phyloP scores from a whole-genome alignment of 2,329 filamentous ascomycete species.

The Ceratocystis destructans region DNA sequence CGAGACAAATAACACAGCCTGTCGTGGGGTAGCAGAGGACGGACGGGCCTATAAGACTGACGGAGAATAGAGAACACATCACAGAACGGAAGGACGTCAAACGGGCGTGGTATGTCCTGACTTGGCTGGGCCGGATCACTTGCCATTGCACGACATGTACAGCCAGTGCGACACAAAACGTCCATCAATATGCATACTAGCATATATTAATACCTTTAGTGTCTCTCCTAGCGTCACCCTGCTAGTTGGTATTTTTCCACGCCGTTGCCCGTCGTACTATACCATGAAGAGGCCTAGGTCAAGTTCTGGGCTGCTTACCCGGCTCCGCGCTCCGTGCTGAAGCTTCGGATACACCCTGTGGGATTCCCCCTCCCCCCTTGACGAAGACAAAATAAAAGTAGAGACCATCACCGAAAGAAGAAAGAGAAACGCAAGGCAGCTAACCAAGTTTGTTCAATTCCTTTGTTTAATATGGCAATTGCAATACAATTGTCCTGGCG shows the following conservation, averaged over 20 bases:
- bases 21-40: background rate
- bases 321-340: background rate
- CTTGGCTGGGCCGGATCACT: background rate
- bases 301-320: too few species aligned
- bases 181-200: background rate
- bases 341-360: background rate
- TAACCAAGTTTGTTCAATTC: background rate
- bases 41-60: background rate
- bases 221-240: background rate
- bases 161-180: background rate
- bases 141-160: background rate
- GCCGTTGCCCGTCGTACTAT: too few species aligned
- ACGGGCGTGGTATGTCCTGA: background rate
- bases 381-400: background rate
- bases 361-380: background rate
- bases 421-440: background rate
- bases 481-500: slow-evolving; percentile 3
- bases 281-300: too few species aligned
- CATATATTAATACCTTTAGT: background rate
- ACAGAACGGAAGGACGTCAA: background rate
- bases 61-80: background rate
- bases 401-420: background rate
- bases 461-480: slow-evolving; percentile 5
- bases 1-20: background rate
- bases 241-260: too few species aligned